Base-by-base conservation (phyloP, 2,329 filamentous ascomycete genomes). In the Neofusicoccum laricinum region DNA sequence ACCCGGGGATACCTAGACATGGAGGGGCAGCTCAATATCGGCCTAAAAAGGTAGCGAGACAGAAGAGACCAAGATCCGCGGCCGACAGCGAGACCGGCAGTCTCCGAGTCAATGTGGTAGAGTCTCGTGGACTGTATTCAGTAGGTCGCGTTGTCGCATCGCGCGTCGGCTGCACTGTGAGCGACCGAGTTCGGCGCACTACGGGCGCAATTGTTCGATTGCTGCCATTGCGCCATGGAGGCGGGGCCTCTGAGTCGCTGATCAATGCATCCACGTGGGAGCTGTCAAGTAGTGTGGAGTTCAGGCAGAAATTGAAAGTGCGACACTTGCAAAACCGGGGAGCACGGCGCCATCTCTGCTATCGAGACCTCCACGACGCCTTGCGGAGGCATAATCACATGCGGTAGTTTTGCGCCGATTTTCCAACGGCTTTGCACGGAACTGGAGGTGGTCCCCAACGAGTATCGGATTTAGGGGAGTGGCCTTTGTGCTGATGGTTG, bases 241-340 rank as follows among this genome's bases (percentile, higher is more conserved):
- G 55, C 15, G 55, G 55, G 30, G 55, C 19, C 25, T 14, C 55
- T 46, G 55, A 34, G n/a, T 34, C 55, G 55, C 41, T 36, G 41
- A 59, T 59, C 55, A 46, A 38, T 59, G 55, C 55, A 59, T 30
- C 55, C 55, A 59, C 55, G 55, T 59, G 55, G 55, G 30, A 32
- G 11, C 17, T 30, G 14, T 32, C 38, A 43, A 41, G 14, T 25
- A 25, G 14, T 59, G 55, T 15, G 55, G 41, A 59, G 41, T 34
- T 45, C 38, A 43, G 41, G 55, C 55, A 59, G 21, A 38, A 17
- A n/a, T 14, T 46, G 41, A n/a, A 45, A 36, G 55, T 46, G 55
- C 53, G 53, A 45, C 55, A 46, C 40, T 45, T 59, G 55, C 55
- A 46, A 32, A 59, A 19, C n/a, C 6, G 55, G 40, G 30, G 38